Conservation (phyloP, 768 basidiomycete genomes). For the Leccinum subtestaceum region DNA sequence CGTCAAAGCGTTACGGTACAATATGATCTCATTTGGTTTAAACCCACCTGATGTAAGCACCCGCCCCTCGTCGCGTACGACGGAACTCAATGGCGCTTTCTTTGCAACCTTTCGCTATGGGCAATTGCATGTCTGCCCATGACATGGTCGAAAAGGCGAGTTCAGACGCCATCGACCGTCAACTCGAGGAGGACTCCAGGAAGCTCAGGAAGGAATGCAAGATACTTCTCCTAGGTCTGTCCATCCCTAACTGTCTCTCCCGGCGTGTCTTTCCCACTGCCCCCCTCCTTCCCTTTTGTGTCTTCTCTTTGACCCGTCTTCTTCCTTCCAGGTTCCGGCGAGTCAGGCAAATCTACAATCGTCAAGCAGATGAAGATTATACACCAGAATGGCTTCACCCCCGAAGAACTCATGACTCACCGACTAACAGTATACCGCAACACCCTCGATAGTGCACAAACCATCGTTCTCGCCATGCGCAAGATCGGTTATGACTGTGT, state of each 20-base stretch:
- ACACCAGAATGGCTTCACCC: conserved; percentile 86
- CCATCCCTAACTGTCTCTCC: not conserved
- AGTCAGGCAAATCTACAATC: conserved; percentile 93
- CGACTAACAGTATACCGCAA: conserved; percentile 80
- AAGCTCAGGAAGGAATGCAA: conserved; percentile 87
- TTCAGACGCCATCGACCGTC: conserved; percentile 76
- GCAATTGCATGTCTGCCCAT: conserved; percentile 58
- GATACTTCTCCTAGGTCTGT: conserved; percentile 85
- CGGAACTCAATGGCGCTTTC: too few species aligned
- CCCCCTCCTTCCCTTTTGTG: not conserved
- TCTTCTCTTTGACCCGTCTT: not conserved
- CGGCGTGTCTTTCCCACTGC: conserved; percentile 11
- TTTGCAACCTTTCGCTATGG: conserved; percentile 48
- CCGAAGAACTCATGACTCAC: conserved; percentile 73
- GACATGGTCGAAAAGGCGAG: conserved; percentile 58
- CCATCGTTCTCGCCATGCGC: conserved; percentile 80
- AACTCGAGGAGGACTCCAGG: conserved; percentile 82
- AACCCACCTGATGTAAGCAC: too few species aligned
- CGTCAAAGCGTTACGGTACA: too few species aligned
- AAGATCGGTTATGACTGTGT: conserved; percentile 81
- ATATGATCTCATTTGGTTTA: too few species aligned
- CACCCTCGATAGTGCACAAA: conserved; percentile 85
- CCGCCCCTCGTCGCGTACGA: not conserved
- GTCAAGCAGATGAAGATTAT: conserved; percentile 99
- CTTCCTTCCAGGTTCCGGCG: conserved; percentile 73